Percentiles rank a stretch among this genome's conserved stretches.
phyloP scores from a whole-genome alignment of 371 early-diverging fungal species.

The Mucor sp. region DNA sequence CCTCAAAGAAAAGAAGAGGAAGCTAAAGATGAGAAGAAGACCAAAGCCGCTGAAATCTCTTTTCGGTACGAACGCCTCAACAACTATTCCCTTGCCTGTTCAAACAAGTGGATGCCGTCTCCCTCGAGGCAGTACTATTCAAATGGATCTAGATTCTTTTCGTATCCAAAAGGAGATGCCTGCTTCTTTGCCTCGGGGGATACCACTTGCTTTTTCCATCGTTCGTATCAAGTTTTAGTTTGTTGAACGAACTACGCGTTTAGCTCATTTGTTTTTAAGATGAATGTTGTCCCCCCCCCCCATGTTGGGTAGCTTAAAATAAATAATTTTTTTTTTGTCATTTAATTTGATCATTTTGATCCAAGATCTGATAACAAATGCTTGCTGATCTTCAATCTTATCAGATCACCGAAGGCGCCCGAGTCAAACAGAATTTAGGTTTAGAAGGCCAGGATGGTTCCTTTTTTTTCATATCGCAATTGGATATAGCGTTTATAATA shows the following conservation, averaged over 20 bases:
- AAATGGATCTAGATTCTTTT: neutral
- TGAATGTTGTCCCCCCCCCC: neutral
- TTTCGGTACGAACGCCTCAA: neutral
- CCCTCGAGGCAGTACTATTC: slow-evolving; percentile 8
- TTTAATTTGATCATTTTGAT: neutral
- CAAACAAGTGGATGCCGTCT: slow-evolving; percentile 4
- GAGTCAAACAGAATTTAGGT: neutral
- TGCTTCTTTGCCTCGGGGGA: slow-evolving; percentile 13
- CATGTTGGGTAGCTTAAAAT: neutral
- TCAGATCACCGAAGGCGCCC: neutral
- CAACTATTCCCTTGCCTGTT: neutral
- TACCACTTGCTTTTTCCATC: neutral
- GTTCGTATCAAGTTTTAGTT: neutral
- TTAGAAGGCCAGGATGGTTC: neutral
- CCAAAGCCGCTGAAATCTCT: slow-evolving; percentile 1
- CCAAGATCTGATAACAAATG: neutral
- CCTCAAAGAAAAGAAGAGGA: neutral
- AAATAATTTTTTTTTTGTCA: neutral
- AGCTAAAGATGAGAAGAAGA: neutral
- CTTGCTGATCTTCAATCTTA: neutral
- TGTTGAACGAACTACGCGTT: neutral
- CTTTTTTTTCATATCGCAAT: neutral
- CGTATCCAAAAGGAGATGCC: neutral
- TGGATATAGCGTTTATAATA: too few species aligned
- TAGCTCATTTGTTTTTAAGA: neutral